A percentile compares a stretch with the other conserved stretches of the same genome.
Conservation (phyloP, 2,329 filamentous ascomycete genomes). For the Apiospora marii region DNA sequence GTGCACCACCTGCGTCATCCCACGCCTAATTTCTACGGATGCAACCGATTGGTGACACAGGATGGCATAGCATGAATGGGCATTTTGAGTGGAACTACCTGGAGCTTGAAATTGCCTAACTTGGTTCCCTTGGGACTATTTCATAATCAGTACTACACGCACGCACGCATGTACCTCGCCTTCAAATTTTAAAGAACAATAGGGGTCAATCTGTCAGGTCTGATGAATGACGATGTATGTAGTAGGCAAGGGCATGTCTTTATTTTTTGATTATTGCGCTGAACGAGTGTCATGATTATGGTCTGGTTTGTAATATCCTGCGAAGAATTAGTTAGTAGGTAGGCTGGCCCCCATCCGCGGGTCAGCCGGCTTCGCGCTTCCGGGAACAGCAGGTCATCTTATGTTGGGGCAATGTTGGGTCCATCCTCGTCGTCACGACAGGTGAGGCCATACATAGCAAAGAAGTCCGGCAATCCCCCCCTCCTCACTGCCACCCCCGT, state of each 20-base stretch:
- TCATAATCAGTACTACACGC: neutral
- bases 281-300: too few species aligned
- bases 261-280: too few species aligned
- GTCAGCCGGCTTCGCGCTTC: neutral
- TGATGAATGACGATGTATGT: too few species aligned
- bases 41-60: slow-evolving; percentile 7
- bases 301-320: too few species aligned
- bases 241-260: too few species aligned
- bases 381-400: slow-evolving; percentile 8
- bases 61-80: neutral
- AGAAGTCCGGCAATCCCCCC: too few species aligned
- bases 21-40: slow-evolving; percentile 10
- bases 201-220: too few species aligned
- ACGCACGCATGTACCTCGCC: neutral
- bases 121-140: neutral
- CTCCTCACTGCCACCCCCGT: neutral
- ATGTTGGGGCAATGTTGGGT: neutral
- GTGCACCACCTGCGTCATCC: slow-evolving; percentile 1
- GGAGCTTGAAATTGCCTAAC: neutral
- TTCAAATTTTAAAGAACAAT: neutral
- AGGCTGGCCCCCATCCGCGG: neutral
- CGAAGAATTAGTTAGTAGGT: too few species aligned
- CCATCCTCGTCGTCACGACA: neutral
- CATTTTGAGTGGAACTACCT: neutral
- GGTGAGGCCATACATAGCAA: neutral